Percentiles rank a stretch among this genome's conserved stretches.
Evolutionary conservation across 2,329 filamentous ascomycete genomes (phyloP).

Genomic region (Colletotrichum lupini): DNA sequence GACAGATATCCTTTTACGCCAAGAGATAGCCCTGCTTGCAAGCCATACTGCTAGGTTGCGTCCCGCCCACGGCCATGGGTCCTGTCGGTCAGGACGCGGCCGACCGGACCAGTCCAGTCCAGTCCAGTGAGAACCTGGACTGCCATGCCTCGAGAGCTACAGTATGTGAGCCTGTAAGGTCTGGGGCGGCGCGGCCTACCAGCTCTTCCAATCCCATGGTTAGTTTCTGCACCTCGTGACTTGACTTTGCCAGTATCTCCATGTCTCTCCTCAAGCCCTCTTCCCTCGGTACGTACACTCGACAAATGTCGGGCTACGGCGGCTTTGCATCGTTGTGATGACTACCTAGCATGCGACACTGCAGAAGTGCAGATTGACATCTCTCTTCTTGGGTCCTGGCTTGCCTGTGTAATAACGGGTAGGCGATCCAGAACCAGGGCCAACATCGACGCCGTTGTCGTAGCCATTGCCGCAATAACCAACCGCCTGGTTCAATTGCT

Average conservation of each 20-base stretch:
- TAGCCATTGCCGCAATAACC: neutral
- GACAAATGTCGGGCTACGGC: neutral
- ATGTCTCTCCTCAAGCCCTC: neutral
- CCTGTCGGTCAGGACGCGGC: constrained; percentile 30
- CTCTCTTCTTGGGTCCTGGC: neutral
- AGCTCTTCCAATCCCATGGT: constrained; percentile 9
- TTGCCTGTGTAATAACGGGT: neutral
- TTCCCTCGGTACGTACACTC: neutral
- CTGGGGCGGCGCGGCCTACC: neutral
- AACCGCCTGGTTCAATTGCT: neutral
- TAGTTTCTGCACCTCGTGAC: constrained; percentile 20
- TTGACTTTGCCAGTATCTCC: constrained; percentile 15
- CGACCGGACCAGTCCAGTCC: constrained; percentile 7
- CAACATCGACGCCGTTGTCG: neutral
- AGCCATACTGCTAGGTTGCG: constrained; percentile 27
- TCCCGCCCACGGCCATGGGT: constrained; percentile 26
- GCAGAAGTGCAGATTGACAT: neutral
- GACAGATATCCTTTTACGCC: neutral
- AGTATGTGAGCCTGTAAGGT: neutral
- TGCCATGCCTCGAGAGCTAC: neutral
- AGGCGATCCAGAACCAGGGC: neutral
- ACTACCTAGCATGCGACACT: neutral
- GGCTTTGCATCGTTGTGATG: neutral
- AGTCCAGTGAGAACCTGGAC: constrained; percentile 19
- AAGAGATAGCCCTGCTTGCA: constrained; percentile 20